Conservation (phyloP, 208 protist genomes). For the Herpetomonas samuelpessoai region DNA sequence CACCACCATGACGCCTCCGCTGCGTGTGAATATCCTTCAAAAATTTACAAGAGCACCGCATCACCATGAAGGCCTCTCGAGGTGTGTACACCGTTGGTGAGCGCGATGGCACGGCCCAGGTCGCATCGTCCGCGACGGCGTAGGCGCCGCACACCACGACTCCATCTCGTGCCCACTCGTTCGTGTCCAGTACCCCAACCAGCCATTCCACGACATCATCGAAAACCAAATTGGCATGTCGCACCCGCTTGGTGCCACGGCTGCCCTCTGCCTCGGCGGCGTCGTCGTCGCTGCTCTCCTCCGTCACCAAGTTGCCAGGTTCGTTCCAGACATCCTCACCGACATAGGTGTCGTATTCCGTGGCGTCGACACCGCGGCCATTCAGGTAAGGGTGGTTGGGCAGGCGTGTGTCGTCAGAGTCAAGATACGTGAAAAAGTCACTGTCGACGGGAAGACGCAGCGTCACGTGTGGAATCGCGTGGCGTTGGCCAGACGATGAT, state of each 20-base stretch:
- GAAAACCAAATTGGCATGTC: constrained; percentile 18
- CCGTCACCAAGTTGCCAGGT: background rate
- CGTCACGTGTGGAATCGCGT: constrained; percentile 56
- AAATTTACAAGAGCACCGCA: constrained; percentile 82
- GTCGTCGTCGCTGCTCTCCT: background rate
- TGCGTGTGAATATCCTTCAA: constrained; percentile 63
- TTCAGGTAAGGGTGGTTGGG: constrained; percentile 45
- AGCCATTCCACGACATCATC: constrained; percentile 66
- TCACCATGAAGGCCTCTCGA: constrained; percentile 75
- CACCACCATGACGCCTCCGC: constrained; percentile 1
- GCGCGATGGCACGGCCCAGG: constrained; percentile 72
- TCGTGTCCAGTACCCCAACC: constrained; percentile 14
- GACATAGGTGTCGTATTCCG: constrained; percentile 79
- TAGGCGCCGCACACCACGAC: constrained; percentile 79
- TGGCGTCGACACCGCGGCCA: constrained; percentile 24
- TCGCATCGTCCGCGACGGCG: constrained; percentile 74
- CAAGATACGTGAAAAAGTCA: constrained; percentile 67
- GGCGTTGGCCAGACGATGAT: constrained; percentile 21
- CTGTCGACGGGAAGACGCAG: constrained; percentile 21
- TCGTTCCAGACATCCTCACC: constrained; percentile 73
- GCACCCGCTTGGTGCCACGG: constrained; percentile 1
- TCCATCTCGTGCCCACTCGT: constrained; percentile 33
- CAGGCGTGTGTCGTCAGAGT: constrained; percentile 76
- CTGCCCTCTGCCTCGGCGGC: constrained; percentile 4
- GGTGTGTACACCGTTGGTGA: constrained; percentile 39